Percentiles rank a stretch among this genome's conserved stretches.
phyloP scores from a whole-genome alignment of 139 green algal species.

The Coccomyxa sp. region DNA sequence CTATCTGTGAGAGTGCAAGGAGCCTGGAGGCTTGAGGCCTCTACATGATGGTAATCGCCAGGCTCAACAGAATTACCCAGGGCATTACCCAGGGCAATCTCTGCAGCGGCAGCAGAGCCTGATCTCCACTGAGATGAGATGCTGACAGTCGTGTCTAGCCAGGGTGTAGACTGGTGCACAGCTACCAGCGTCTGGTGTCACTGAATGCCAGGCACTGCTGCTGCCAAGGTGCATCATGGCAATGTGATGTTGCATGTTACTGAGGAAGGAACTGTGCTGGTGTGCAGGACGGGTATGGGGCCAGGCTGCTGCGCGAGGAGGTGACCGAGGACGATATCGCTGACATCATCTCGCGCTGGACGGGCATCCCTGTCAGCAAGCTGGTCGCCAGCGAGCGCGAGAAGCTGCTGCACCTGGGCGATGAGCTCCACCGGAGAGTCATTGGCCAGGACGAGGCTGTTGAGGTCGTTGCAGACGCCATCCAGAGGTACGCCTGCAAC shows the following conservation, averaged over 20 bases:
- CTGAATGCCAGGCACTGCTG: background rate
- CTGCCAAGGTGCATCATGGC: no score
- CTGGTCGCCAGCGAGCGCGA: slow-evolving; percentile 80
- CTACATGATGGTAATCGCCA: no score
- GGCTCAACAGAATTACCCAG: no score
- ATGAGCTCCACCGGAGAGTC: slow-evolving; percentile 89
- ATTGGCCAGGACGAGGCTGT: slow-evolving; percentile 89
- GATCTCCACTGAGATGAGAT: no score
- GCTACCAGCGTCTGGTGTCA: no score
- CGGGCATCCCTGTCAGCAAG: slow-evolving; percentile 82
- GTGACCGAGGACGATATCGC: slow-evolving; percentile 94
- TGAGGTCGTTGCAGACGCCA: slow-evolving; percentile 79
- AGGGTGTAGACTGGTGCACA: no score
- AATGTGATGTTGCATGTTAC: background rate
- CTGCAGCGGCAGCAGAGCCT: no score
- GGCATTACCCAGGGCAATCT: no score
- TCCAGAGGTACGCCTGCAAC: slow-evolving; percentile 82
- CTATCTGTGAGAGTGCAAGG: no score
- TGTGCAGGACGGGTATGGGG: background rate
- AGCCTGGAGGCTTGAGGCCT: no score
- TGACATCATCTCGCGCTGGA: slow-evolving; percentile 93
- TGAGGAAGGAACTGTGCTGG: background rate
- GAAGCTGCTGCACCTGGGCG: slow-evolving; percentile 89
- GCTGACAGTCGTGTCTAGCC: no score
- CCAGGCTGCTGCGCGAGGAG: slow-evolving; percentile 89